These are phyloP conservation scores for Xerocomellus dryophilus DNA, from an alignment of 768 basidiomycete species.

Conservation along the genomic window DNA sequence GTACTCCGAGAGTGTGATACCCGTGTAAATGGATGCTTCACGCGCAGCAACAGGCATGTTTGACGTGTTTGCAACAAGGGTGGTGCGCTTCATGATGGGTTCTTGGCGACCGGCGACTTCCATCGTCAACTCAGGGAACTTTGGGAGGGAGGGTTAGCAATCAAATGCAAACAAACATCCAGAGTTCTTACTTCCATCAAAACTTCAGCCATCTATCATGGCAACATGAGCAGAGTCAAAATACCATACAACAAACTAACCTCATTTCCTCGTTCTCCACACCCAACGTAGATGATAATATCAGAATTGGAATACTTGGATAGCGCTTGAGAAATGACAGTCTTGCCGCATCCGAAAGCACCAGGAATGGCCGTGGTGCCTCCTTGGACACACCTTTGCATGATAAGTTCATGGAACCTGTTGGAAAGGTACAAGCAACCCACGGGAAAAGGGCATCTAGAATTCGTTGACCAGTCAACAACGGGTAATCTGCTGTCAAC, in stretches of 20 bases:
- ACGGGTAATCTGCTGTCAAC: slow-evolving; percentile 85
- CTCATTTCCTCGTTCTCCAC: slow-evolving; percentile 98
- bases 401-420: background rate
- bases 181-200: slow-evolving; percentile 76
- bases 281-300: slow-evolving; percentile 98
- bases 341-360: slow-evolving; percentile 98
- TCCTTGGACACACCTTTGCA: slow-evolving; percentile 83
- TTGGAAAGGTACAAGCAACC: slow-evolving; percentile 28
- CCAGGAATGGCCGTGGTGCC: slow-evolving; percentile 98
- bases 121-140: slow-evolving; percentile 92
- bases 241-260: slow-evolving; percentile 44
- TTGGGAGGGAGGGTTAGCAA: slow-evolving; percentile 13
- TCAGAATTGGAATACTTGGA: slow-evolving; percentile 99
- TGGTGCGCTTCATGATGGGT: slow-evolving; percentile 99
- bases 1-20: slow-evolving; percentile 98
- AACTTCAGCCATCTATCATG: slow-evolving; percentile 90
- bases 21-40: slow-evolving; percentile 99
- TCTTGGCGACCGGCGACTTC: slow-evolving; percentile 90
- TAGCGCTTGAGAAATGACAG: slow-evolving; percentile 96
- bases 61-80: slow-evolving; percentile 97
- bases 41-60: slow-evolving; percentile 99
- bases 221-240: slow-evolving; percentile 22
- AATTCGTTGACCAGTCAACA: slow-evolving; percentile 95
- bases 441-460: slow-evolving; percentile 95
- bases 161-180: background rate